Evolutionary conservation across 805 yeast genomes (phyloP), one percentile per base, ranked within the genome.

Genomic region (Lipomyces spencermartinsiae): DNA sequence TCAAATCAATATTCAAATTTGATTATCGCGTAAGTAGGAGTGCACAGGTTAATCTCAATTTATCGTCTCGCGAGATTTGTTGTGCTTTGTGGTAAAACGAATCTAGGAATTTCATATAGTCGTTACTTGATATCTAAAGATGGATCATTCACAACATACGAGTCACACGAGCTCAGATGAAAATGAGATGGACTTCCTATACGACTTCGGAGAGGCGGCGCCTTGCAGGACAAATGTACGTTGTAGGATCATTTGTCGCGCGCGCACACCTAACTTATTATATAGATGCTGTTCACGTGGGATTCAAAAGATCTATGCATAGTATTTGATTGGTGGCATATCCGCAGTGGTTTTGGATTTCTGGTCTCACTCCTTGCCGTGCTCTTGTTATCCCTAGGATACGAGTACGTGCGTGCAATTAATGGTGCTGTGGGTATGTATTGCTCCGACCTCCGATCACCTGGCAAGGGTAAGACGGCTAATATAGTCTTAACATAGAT

Each of bases 311-410:
- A 91, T 75, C 83, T 90, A 5, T 91, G 97, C 76, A 85, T 91
- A 9, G 84, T 91, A 9, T 89, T 89, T 77, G 79, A 81, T 65
- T 89, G 93, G 91, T 91, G 97, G 97, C 94, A 89, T 73, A 84
- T 91, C 63, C 81, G 80, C 59, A 84, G 88, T 0, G 74, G 79
- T 5, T 56, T 78, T 1, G 88, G 86, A 6, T 83, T 91, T 59
- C 7, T 89, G 1, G 65, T 85, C 6, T 83, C 92, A 1, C 75
- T 90, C 53, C 10, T 84, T 0, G 82, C 83, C 0, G 81, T 91
- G 31, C 81, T 81, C 0, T 68, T 78, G 0, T 65, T 89, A 5
- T 81, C 88, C 1, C 81, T 86, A 57, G 84, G 87, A 0, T 91
- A 89, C 76, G 96, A 91, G 75, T 86, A 80, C 71, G 61, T 87